These are phyloP conservation scores for Geranomyces variabilis DNA, from an alignment of 192 early-diverging fungal species.

Conservation along the genomic window DNA sequence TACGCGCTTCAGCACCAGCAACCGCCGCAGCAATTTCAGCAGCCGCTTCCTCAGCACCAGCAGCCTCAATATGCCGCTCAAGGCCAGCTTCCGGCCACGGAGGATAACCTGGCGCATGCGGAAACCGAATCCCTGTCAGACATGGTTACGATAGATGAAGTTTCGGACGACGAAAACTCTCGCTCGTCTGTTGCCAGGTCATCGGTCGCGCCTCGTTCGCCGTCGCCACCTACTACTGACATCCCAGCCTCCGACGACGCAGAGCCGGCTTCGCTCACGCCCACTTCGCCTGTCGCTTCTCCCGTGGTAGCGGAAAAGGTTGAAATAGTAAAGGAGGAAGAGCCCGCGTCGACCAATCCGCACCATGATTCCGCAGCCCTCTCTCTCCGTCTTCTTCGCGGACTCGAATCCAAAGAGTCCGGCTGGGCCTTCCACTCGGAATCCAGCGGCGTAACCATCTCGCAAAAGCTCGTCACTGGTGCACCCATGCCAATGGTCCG, in stretches of 20 bases:
- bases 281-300: too few species aligned
- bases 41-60: not conserved
- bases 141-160: not conserved
- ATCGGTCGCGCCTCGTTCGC: too few species aligned
- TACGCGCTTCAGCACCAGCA: not conserved
- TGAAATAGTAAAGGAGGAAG: not conserved
- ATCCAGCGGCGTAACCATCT: slow-evolving; percentile 36
- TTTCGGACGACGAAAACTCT: slow-evolving; percentile 1
- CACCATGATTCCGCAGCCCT: slow-evolving; percentile 23
- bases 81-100: not conserved
- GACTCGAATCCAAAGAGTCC: slow-evolving; percentile 12
- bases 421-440: slow-evolving; percentile 24
- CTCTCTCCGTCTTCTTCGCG: slow-evolving; percentile 17
- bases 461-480: slow-evolving; percentile 27
- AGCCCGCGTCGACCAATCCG: slow-evolving; percentile 19
- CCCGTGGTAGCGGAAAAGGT: too few species aligned
- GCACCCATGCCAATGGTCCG: slow-evolving; percentile 45
- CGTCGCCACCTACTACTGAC: too few species aligned
- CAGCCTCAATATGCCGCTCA: not conserved
- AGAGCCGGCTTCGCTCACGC: too few species aligned
- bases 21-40: not conserved
- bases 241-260: too few species aligned
- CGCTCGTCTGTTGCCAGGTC: too few species aligned
- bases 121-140: slow-evolving; percentile 6
- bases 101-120: not conserved